These are phyloP conservation scores for Vigna trinervia DNA, from an alignment of 306 rosid genomes.

Conservation along the genomic window DNA sequence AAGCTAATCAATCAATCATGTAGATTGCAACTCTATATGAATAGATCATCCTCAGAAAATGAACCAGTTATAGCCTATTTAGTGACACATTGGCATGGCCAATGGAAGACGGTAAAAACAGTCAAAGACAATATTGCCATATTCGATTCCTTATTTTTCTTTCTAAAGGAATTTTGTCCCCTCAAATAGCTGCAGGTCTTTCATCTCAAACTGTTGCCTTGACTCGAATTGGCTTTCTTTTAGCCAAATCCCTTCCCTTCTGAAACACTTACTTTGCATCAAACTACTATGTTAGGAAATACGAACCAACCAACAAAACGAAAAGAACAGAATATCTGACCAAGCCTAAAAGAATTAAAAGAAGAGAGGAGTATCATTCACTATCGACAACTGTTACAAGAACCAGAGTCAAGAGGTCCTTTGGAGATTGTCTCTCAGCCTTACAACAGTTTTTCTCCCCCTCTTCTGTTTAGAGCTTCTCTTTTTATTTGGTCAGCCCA, in stretches of 20 bases:
- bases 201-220: background rate
- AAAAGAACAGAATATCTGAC: background rate
- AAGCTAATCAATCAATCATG: constrained; percentile 19
- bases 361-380: background rate
- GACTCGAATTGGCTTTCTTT: background rate
- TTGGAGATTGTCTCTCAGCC: background rate
- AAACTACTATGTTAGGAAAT: background rate
- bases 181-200: constrained; percentile 22
- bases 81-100: constrained; percentile 2
- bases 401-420: background rate
- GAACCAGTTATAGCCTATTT: constrained; percentile 2
- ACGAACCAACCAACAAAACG: background rate
- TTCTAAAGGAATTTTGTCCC: background rate
- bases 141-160: constrained; percentile 18
- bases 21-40: background rate
- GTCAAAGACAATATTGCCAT: background rate
- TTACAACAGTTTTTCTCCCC: background rate
- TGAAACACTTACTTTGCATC: constrained; percentile 5
- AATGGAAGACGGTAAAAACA: background rate
- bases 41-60: constrained; percentile 8
- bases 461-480: background rate
- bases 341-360: background rate
- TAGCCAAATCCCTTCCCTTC: constrained; percentile 4
- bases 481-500: background rate
- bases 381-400: background rate